These are phyloP conservation scores for Aureobasidium sp. DNA, from an alignment of 2,329 filamentous ascomycete genomes.

Conservation along the genomic window DNA sequence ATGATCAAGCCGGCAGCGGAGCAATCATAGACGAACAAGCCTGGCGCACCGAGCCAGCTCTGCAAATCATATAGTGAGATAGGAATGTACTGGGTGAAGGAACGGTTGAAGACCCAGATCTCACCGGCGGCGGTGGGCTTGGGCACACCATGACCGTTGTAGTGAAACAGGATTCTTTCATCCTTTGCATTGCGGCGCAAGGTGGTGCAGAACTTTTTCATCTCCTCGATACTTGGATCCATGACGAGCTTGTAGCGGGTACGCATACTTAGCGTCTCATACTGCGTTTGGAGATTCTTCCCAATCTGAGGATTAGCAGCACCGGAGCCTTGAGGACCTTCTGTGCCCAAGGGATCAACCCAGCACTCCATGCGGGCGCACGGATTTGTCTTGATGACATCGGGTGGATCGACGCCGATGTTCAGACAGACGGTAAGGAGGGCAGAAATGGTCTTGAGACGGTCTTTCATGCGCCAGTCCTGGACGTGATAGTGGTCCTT, in stretches of 20 bases:
- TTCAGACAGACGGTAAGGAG: conserved; percentile 92
- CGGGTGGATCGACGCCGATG: conserved; percentile 93
- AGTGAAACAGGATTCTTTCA: conserved; percentile 93
- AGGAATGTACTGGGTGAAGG: conserved; percentile 97
- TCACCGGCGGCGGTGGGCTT: conserved; percentile 93
- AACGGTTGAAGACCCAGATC: conserved; percentile 99
- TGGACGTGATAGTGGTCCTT: conserved; percentile 48
- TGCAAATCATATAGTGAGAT: conserved; percentile 93
- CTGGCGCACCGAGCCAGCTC: conserved; percentile 90
- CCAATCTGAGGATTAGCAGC: conserved; percentile 73
- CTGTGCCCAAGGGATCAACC: conserved; percentile 81
- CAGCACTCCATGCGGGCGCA: conserved; percentile 93
- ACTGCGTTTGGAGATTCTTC: conserved; percentile 91
- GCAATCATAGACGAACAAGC: conserved; percentile 96
- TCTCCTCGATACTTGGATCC: conserved; percentile 94
- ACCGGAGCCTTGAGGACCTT: conserved; percentile 51
- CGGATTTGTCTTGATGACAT: conserved; percentile 91
- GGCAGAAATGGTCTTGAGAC: conserved; percentile 92
- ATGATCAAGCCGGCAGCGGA: conserved; percentile 95
- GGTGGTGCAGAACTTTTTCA: conserved; percentile 90
- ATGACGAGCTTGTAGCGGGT: conserved; percentile 97
- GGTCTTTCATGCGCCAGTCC: conserved; percentile 96
- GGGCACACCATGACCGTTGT: conserved; percentile 96
- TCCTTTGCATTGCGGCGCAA: conserved; percentile 89
- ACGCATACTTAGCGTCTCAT: conserved; percentile 87